A percentile compares a stretch with the other conserved stretches of the same genome.
Evolutionary conservation across 129 eudicot genomes (phyloP).

Genomic region (Chrysanthemum seticuspe): DNA sequence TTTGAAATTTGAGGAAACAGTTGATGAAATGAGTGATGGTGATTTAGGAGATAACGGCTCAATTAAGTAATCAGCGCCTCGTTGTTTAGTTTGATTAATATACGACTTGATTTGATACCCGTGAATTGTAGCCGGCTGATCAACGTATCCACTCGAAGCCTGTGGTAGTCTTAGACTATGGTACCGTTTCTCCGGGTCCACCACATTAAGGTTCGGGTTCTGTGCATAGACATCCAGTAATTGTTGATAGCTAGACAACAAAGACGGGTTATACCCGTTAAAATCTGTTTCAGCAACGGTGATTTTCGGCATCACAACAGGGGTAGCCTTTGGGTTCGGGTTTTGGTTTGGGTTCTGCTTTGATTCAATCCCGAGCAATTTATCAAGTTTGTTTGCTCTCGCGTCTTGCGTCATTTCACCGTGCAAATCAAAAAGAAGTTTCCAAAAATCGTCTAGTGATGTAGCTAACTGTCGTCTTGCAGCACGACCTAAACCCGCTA

Average conservation of each 20-base stretch:
- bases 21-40: slow-evolving; percentile 42
- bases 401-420: slow-evolving; percentile 78
- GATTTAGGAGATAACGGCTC: slow-evolving; percentile 51
- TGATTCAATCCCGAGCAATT: slow-evolving; percentile 56
- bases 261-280: slow-evolving; percentile 20
- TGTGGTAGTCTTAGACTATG: slow-evolving; percentile 73
- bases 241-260: slow-evolving; percentile 55
- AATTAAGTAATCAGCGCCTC: slow-evolving; percentile 25
- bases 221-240: slow-evolving; percentile 53
- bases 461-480: slow-evolving; percentile 84
- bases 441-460: slow-evolving; percentile 90
- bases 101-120: slow-evolving; percentile 67
- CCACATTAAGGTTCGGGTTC: slow-evolving; percentile 35
- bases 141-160: slow-evolving; percentile 36
- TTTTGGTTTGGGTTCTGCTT: slow-evolving; percentile 40
- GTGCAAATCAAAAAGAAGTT: slow-evolving; percentile 85
- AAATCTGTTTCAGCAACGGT: slow-evolving; percentile 28
- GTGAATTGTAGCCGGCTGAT: slow-evolving; percentile 88
- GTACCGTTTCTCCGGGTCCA: slow-evolving; percentile 87
- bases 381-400: slow-evolving; percentile 60
- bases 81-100: slow-evolving; percentile 45
- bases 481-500: slow-evolving; percentile 92
- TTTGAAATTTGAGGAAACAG: slow-evolving; percentile 41
- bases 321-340: slow-evolving; percentile 40
- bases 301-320: slow-evolving; percentile 24